phyloP scores from a whole-genome alignment of 352 stramenopile genomes.

The Pythium insidiosum region DNA sequence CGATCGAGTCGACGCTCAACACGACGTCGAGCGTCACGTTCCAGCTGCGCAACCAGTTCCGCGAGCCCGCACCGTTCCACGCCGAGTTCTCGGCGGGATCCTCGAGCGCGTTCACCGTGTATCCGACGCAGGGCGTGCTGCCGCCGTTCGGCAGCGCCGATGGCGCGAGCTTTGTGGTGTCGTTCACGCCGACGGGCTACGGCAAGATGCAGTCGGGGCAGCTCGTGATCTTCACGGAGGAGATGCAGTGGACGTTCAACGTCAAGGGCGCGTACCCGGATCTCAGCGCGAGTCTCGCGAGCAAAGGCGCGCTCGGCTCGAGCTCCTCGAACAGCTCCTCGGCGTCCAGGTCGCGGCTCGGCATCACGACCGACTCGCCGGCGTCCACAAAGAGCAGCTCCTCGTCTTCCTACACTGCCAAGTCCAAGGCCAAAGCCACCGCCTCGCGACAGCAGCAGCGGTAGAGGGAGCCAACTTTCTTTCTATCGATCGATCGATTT shows the following conservation, averaged over 20 bases:
- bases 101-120: slow-evolving; percentile 86
- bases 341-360: too few relatives aligned
- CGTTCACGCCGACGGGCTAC: slow-evolving; percentile 89
- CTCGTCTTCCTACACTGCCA: too few relatives aligned
- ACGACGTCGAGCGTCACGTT: slow-evolving; percentile 83
- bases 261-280: slow-evolving; percentile 85
- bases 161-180: slow-evolving; percentile 75
- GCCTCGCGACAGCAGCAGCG: too few relatives aligned
- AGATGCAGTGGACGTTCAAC: slow-evolving; percentile 92
- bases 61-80: slow-evolving; percentile 55
- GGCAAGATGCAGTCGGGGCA: slow-evolving; percentile 86
- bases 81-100: slow-evolving; percentile 85
- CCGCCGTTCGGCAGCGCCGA: slow-evolving; percentile 63
- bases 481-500: too few relatives aligned
- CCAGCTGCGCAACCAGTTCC: slow-evolving; percentile 85
- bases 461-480: too few relatives aligned
- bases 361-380: too few relatives aligned
- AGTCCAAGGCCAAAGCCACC: too few relatives aligned
- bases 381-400: too few relatives aligned
- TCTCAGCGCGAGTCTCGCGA: slow-evolving; percentile 22
- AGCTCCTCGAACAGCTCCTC: too few relatives aligned
- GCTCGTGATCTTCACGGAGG: slow-evolving; percentile 82
- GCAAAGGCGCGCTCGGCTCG: too few relatives aligned
- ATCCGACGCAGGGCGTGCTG: slow-evolving; percentile 68
- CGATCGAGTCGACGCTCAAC: slow-evolving; percentile 82